These are phyloP conservation scores for Uronychia setigera DNA, from an alignment of 73 alveolate species.

Conservation along the genomic window DNA sequence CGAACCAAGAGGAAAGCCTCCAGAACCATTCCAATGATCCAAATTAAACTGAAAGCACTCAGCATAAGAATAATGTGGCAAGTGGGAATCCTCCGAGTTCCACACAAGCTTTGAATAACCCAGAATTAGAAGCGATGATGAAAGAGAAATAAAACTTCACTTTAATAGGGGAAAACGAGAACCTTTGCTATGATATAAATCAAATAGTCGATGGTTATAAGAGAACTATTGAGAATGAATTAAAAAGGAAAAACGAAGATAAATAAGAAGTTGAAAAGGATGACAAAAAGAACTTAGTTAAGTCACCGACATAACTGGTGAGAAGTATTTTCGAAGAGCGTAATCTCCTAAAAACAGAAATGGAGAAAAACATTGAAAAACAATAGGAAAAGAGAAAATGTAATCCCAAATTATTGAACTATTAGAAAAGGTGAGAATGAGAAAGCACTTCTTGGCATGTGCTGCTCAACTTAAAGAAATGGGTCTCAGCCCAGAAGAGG, in stretches of 20 bases:
- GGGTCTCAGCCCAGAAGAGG: constrained; percentile 3
- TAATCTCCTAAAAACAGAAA: neutral
- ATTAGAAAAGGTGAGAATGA: neutral
- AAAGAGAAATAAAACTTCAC: too few relatives aligned
- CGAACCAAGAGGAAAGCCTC: too few relatives aligned
- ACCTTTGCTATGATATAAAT: too few relatives aligned
- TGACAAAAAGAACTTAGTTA: neutral
- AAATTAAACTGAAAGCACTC: too few relatives aligned
- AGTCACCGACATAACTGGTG: neutral
- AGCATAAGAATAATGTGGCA: too few relatives aligned
- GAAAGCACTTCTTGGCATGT: neutral
- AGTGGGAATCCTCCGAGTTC: too few relatives aligned
- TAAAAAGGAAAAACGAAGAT: neutral
- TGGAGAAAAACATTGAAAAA: neutral
- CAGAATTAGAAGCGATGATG: too few relatives aligned
- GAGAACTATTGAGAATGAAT: too few relatives aligned
- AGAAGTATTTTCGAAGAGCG: neutral
- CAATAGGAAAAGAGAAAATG: neutral
- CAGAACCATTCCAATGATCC: too few relatives aligned
- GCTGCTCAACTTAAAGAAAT: neutral
- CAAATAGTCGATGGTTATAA: too few relatives aligned
- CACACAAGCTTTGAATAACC: too few relatives aligned
- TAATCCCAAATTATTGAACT: neutral
- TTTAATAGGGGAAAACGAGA: too few relatives aligned
- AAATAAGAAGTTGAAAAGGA: neutral